Evolutionary conservation across 1,284 basidiomycete species (phyloP).

Genomic region (Phellinidium pouzarii): DNA sequence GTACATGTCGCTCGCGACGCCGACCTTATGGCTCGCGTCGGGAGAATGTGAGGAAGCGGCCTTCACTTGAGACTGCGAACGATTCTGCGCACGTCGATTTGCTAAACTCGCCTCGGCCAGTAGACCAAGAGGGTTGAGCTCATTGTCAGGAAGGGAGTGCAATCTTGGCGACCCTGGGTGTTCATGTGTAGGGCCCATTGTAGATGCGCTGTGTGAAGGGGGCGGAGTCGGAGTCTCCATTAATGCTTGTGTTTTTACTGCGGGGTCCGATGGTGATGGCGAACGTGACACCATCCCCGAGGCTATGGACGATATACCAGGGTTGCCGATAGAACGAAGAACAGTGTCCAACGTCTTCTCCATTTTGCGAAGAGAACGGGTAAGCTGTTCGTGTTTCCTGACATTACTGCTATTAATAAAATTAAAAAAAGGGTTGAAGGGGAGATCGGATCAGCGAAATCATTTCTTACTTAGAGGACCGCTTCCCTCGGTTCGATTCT

Average conservation of each 20-base stretch:
- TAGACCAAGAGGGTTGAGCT: slow-evolving; percentile 84
- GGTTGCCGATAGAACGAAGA: slow-evolving; percentile 75
- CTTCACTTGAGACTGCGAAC: slow-evolving; percentile 19
- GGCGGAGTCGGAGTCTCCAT: slow-evolving; percentile 50
- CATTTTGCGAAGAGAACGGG: slow-evolving; percentile 87
- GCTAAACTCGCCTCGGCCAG: slow-evolving; percentile 88
- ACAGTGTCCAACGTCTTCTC: slow-evolving; percentile 88
- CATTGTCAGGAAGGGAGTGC: slow-evolving; percentile 86
- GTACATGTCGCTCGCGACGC: slow-evolving; percentile 87
- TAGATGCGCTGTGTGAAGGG: slow-evolving; percentile 30
- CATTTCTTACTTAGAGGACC: slow-evolving; percentile 70
- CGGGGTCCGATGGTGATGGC: slow-evolving; percentile 58
- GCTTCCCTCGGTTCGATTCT: slow-evolving; percentile 89
- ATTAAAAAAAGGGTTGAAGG: slow-evolving; percentile 20
- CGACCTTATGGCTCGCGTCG: slow-evolving; percentile 41
- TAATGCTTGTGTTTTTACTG: slow-evolving; percentile 51
- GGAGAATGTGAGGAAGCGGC: slow-evolving; percentile 2
- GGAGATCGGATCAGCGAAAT: neutral
- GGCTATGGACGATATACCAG: slow-evolving; percentile 47
- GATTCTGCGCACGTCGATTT: slow-evolving; percentile 56
- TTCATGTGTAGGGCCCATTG: slow-evolving; percentile 20
- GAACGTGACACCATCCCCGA: slow-evolving; percentile 78
- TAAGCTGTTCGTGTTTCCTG: slow-evolving; percentile 84
- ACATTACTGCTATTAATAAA: slow-evolving; percentile 30
- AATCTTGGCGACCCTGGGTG: slow-evolving; percentile 63